phyloP scores from a whole-genome alignment of 2,329 filamentous ascomycete genomes.

The Graphium sp. region DNA sequence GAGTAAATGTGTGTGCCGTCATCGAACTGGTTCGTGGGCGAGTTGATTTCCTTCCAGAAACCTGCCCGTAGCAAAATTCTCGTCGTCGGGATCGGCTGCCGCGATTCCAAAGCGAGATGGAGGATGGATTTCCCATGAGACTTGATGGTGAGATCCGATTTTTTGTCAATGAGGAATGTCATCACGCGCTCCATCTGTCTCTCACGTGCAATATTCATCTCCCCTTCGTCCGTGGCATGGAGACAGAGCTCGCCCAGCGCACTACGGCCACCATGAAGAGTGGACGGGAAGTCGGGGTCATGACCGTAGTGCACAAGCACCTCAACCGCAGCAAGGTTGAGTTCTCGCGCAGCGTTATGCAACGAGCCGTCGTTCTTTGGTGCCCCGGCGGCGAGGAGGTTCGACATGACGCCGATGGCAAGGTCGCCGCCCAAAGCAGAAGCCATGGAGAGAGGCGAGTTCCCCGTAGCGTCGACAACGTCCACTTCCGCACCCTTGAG shows the following conservation, averaged over 20 bases:
- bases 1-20: conserved; percentile 41
- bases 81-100: conserved; percentile 35
- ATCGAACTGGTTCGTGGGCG: conserved; percentile 36
- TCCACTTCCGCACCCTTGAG: conserved; percentile 43
- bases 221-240: too few species aligned
- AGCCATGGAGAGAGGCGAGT: conserved; percentile 43
- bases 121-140: conserved; percentile 41
- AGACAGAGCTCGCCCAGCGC: conserved; percentile 48
- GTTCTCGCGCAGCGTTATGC: conserved; percentile 43
- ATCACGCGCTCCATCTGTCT: conserved; percentile 41
- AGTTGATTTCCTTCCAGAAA: conserved; percentile 49
- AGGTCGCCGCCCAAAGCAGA: conserved; percentile 35
- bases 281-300: conserved; percentile 47
- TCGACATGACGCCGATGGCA: conserved; percentile 34
- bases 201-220: too few species aligned
- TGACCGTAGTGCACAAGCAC: conserved; percentile 42
- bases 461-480: conserved; percentile 34
- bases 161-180: conserved; percentile 34
- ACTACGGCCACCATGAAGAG: conserved; percentile 42
- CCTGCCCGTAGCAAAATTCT: conserved; percentile 43
- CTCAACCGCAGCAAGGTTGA: conserved; percentile 38
- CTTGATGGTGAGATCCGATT: conserved; percentile 36
- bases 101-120: conserved; percentile 40
- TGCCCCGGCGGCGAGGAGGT: conserved; percentile 36
- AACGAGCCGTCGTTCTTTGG: conserved; percentile 48